Base-by-base conservation (phyloP, 2,329 filamentous ascomycete genomes). In the Trichoderma aggressivum region DNA sequence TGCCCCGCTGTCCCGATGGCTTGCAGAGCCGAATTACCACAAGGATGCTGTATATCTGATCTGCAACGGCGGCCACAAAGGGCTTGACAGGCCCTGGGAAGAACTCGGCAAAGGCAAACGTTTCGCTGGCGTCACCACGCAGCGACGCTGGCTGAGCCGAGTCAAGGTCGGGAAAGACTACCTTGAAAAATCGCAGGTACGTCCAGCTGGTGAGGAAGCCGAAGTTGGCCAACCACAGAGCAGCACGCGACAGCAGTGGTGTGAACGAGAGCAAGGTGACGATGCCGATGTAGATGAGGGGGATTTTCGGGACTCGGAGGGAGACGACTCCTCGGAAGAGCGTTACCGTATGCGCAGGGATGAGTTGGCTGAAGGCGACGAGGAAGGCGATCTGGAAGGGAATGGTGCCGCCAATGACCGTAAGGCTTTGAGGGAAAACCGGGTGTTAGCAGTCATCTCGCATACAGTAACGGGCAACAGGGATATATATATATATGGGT, bases 281-380 rank as follows among this genome's bases (percentile, higher is more conserved):
- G 71, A 93, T 74, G 87, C 89, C 84, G 87, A 97, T 80, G 90
- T 92, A 86, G 83, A 96, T 74, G 83, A 97, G 84, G 12, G 89
- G 89, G 76, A 90, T 89, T 61, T 88, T 84, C 21, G 89, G 89
- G 69, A 99, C 94, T 75, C 95, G 92, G 80, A 98, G 90, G 72
- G 96, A 97, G 72, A 98, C 80, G 73, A 97, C 84, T 74, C 94
- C 94, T 74, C 92, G 92, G 84, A 97, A 95, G 71, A 99, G 89
- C 5, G 95, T 96, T 67, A 98, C 95, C 12, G 96, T 99, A 81
- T 99, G 96, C 73, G 97, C 94, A 26, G 96, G 96, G 43, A 98
- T 92, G 63, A 99, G 92, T 82, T 99, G 96, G 83, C 97, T 98
- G 83, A 98, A 97, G 69, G 95, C 93, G 77, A 98, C 93, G 73